A percentile compares a stretch with the other conserved stretches of the same genome.
These are phyloP conservation scores for Ilyonectria destructans DNA, from an alignment of 2,329 filamentous ascomycete genomes.

Conservation along the genomic window DNA sequence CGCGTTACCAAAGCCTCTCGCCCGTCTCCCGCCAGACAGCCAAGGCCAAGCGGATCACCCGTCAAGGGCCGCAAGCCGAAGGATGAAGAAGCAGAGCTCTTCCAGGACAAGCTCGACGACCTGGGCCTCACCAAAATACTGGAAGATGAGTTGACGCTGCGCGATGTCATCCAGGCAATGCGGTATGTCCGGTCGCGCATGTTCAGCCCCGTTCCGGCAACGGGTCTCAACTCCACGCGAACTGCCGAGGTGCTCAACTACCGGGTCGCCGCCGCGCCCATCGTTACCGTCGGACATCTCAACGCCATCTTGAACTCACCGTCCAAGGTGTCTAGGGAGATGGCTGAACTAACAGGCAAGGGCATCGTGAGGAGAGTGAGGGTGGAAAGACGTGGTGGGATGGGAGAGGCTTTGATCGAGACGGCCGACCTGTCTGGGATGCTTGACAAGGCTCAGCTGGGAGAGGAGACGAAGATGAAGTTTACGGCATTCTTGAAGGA, in stretches of 20 bases:
- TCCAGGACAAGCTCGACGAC: slow-evolving; percentile 71
- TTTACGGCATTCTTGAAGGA: slow-evolving; percentile 68
- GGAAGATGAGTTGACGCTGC: slow-evolving; percentile 69
- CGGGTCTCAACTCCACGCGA: slow-evolving; percentile 76
- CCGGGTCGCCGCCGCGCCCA: slow-evolving; percentile 71
- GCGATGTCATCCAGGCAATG: slow-evolving; percentile 77
- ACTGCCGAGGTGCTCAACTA: slow-evolving; percentile 77
- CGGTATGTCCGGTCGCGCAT: slow-evolving; percentile 73
- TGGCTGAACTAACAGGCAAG: slow-evolving; percentile 71
- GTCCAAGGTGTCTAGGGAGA: slow-evolving; percentile 78
- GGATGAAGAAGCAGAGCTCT: slow-evolving; percentile 50
- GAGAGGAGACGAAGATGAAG: slow-evolving; percentile 62
- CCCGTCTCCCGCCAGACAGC: slow-evolving; percentile 32
- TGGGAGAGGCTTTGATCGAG: slow-evolving; percentile 78
- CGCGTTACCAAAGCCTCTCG: slow-evolving; percentile 55
- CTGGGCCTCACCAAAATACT: slow-evolving; percentile 71
- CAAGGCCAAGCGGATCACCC: slow-evolving; percentile 44
- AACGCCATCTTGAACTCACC: slow-evolving; percentile 75
- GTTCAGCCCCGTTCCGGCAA: slow-evolving; percentile 76
- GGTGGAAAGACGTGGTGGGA: slow-evolving; percentile 73
- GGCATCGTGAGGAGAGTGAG: slow-evolving; percentile 75
- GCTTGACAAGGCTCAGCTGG: slow-evolving; percentile 58
- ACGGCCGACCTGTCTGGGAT: slow-evolving; percentile 69
- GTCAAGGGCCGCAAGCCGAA: slow-evolving; percentile 46
- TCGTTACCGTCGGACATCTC: slow-evolving; percentile 78